Evolutionary conservation across 768 basidiomycete genomes (phyloP).

Genomic region (Russula lepida): DNA sequence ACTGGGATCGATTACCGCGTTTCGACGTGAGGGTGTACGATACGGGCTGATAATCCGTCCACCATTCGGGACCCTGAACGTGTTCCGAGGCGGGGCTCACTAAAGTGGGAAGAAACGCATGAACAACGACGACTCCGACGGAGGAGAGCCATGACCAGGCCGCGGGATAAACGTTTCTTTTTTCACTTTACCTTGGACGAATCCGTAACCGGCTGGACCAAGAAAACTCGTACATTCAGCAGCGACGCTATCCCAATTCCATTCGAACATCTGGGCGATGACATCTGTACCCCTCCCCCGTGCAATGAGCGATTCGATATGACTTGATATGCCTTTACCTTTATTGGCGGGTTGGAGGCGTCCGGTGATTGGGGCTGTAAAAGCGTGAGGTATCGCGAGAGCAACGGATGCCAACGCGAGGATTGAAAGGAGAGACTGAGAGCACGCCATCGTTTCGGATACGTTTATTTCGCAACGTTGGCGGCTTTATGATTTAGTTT

Average conservation of each 20-base stretch:
- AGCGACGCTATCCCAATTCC: slow-evolving; percentile 48
- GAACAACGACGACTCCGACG: not conserved
- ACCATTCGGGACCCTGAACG: slow-evolving; percentile 53
- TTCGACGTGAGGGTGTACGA: slow-evolving; percentile 60
- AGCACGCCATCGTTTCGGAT: not conserved
- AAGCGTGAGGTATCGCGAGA: not conserved
- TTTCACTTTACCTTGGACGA: slow-evolving; percentile 45
- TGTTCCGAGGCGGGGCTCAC: slow-evolving; percentile 52
- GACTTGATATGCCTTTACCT: not conserved
- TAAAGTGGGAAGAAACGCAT: slow-evolving; percentile 3
- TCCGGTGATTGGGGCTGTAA: too few species aligned
- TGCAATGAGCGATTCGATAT: not conserved
- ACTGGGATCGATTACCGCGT: slow-evolving; percentile 51
- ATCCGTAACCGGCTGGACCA: slow-evolving; percentile 55
- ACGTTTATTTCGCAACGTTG: not conserved
- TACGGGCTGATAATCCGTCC: slow-evolving; percentile 67
- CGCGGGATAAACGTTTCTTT: too few species aligned
- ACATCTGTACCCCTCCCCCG: slow-evolving; percentile 33
- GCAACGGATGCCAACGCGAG: not conserved
- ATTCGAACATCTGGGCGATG: slow-evolving; percentile 66
- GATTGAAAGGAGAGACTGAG: not conserved
- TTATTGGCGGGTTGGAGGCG: not conserved
- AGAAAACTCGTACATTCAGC: slow-evolving; percentile 57
- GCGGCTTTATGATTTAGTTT: too few species aligned
- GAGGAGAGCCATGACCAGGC: too few species aligned